phyloP scores from a whole-genome alignment of 2,329 filamentous ascomycete genomes.

The Cryphonectria carpinicola region DNA sequence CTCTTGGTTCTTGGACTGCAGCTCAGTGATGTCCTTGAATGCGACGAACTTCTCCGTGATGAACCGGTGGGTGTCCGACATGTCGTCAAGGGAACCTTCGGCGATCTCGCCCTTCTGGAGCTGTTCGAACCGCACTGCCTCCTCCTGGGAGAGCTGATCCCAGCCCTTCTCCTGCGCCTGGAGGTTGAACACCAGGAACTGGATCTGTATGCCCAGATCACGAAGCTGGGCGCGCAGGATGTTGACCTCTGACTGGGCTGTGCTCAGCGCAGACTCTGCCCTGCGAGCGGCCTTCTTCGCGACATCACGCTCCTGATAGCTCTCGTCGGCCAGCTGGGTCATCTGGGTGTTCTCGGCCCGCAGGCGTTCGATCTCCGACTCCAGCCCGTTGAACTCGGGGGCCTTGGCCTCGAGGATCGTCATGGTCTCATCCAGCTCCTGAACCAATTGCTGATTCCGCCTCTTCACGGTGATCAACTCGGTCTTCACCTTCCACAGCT shows the following conservation, averaged over 20 bases:
- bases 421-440: slow-evolving; percentile 84
- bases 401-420: slow-evolving; percentile 81
- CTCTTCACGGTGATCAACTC: slow-evolving; percentile 75
- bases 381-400: slow-evolving; percentile 85
- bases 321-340: slow-evolving; percentile 81
- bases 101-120: slow-evolving; percentile 76
- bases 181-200: slow-evolving; percentile 85
- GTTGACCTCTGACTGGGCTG: slow-evolving; percentile 68
- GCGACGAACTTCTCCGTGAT: slow-evolving; percentile 89
- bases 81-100: slow-evolving; percentile 70
- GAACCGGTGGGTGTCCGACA: slow-evolving; percentile 84
- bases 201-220: slow-evolving; percentile 87
- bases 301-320: slow-evolving; percentile 77
- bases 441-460: slow-evolving; percentile 72
- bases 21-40: slow-evolving; percentile 81
- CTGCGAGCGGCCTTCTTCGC: slow-evolving; percentile 80
- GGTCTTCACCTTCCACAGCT: slow-evolving; percentile 69
- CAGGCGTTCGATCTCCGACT: slow-evolving; percentile 78
- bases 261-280: slow-evolving; percentile 72
- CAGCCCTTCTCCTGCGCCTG: slow-evolving; percentile 81
- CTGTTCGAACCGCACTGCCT: slow-evolving; percentile 75
- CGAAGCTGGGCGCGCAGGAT: slow-evolving; percentile 86
- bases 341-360: slow-evolving; percentile 82
- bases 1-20: slow-evolving; percentile 87
- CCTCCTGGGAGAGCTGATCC: slow-evolving; percentile 70